These are phyloP conservation scores for Yarrowia deformans DNA, from an alignment of 805 yeast genomes.

Conservation along the genomic window DNA sequence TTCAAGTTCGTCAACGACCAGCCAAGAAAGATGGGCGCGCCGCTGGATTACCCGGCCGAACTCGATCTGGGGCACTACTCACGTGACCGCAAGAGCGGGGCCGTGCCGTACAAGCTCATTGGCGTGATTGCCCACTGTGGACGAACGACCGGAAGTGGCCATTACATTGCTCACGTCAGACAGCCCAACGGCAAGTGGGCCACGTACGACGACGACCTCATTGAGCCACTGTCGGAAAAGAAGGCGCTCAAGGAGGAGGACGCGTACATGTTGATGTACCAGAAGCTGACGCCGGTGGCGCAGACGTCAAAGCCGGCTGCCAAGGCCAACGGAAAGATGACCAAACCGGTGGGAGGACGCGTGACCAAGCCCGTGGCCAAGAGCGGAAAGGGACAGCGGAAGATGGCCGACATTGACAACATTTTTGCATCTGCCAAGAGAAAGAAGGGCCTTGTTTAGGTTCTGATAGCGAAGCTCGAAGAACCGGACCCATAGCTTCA, in stretches of 20 bases:
- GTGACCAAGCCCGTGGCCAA: constrained; percentile 4
- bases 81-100: constrained; percentile 45
- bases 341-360: neutral
- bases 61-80: constrained; percentile 72
- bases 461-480: neutral
- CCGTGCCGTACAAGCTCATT: constrained; percentile 71
- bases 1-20: constrained; percentile 75
- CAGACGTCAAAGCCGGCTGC: neutral
- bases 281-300: constrained; percentile 46
- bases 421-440: constrained; percentile 37
- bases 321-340: neutral
- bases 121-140: constrained; percentile 95
- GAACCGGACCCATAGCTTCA: neutral
- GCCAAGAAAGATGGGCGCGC: constrained; percentile 80
- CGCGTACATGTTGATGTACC: constrained; percentile 89
- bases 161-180: constrained; percentile 86
- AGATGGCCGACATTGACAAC: constrained; percentile 28
- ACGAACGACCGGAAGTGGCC: constrained; percentile 89
- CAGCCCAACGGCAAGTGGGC: constrained; percentile 95
- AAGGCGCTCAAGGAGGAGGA: constrained; percentile 82
- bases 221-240: constrained; percentile 73
- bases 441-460: constrained; percentile 10
- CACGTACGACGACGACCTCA: constrained; percentile 91
- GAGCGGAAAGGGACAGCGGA: constrained; percentile 1
- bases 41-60: constrained; percentile 78